These are phyloP conservation scores for Botryotinia convoluta DNA, from an alignment of 2,329 filamentous ascomycete genomes.

Conservation along the genomic window DNA sequence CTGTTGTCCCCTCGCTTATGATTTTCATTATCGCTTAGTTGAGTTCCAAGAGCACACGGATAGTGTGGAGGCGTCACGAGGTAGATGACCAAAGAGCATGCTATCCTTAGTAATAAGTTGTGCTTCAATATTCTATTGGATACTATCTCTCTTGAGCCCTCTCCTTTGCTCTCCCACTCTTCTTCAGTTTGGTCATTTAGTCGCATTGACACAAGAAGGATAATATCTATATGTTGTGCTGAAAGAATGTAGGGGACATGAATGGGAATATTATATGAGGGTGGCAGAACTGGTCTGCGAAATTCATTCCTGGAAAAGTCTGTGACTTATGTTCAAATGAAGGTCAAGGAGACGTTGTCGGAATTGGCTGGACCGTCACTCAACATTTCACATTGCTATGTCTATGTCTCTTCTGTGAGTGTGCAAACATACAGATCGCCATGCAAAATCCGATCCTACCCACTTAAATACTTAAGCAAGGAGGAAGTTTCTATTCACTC, in stretches of 20 bases:
- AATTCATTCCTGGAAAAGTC: too few species aligned
- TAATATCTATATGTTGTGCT: too few species aligned
- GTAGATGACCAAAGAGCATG: background rate
- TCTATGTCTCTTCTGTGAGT: background rate
- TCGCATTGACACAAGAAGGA: too few species aligned
- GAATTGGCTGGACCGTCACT: fast-evolving
- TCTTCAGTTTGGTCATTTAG: too few species aligned
- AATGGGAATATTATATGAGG: too few species aligned
- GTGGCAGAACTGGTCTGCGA: too few species aligned
- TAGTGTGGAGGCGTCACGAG: background rate
- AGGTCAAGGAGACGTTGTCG: background rate
- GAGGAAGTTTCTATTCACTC: background rate
- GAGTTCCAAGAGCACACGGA: background rate
- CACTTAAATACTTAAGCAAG: background rate
- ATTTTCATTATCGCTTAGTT: background rate
- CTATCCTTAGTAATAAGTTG: too few species aligned
- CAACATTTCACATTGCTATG: background rate
- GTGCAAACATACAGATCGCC: background rate
- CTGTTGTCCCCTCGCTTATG: background rate
- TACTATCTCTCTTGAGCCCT: too few species aligned
- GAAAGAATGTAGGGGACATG: too few species aligned
- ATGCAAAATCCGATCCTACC: background rate
- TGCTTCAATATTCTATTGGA: too few species aligned
- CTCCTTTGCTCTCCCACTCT: too few species aligned
- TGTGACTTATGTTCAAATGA: too few species aligned